Conservation (phyloP, 352 stramenopile genomes). For the Phytophthora pseudosyringae region DNA sequence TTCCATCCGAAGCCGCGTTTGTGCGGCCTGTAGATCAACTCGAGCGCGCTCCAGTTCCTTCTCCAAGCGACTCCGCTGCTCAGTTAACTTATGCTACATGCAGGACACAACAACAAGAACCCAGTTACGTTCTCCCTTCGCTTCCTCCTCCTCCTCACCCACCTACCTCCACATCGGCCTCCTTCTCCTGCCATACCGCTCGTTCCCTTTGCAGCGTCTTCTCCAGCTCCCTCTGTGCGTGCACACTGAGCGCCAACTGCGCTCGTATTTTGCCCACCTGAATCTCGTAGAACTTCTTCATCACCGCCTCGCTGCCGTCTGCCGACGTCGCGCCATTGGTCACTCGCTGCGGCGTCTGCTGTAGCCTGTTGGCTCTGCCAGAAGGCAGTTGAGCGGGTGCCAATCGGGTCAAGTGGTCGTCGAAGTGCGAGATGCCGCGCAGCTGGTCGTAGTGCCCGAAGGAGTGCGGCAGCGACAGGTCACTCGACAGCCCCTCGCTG, state of each 20-base stretch:
- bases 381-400: slow-evolving; percentile 9
- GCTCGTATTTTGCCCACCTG: slow-evolving; percentile 79
- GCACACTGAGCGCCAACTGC: slow-evolving; percentile 55
- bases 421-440: slow-evolving; percentile 53
- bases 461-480: slow-evolving; percentile 72
- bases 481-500: slow-evolving; percentile 73
- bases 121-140: not conserved
- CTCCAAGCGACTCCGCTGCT: slow-evolving; percentile 28
- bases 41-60: slow-evolving; percentile 34
- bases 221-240: slow-evolving; percentile 59
- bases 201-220: slow-evolving; percentile 56
- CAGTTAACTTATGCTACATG: slow-evolving; percentile 13
- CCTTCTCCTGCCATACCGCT: slow-evolving; percentile 28
- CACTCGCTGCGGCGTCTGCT: slow-evolving; percentile 7
- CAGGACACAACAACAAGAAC: not conserved
- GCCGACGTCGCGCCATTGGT: not conserved
- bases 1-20: slow-evolving; percentile 62
- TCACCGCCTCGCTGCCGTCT: slow-evolving; percentile 40
- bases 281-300: slow-evolving; percentile 86
- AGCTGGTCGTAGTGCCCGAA: slow-evolving; percentile 68
- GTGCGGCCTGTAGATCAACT: slow-evolving; percentile 29
- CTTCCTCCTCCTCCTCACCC: not conserved
- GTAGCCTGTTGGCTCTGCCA: slow-evolving; percentile 21
- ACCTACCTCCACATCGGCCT: slow-evolving; percentile 37
- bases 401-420: slow-evolving; percentile 53